Conservation (phyloP, 257 asterid genomes). For the Solanum boliviense region DNA sequence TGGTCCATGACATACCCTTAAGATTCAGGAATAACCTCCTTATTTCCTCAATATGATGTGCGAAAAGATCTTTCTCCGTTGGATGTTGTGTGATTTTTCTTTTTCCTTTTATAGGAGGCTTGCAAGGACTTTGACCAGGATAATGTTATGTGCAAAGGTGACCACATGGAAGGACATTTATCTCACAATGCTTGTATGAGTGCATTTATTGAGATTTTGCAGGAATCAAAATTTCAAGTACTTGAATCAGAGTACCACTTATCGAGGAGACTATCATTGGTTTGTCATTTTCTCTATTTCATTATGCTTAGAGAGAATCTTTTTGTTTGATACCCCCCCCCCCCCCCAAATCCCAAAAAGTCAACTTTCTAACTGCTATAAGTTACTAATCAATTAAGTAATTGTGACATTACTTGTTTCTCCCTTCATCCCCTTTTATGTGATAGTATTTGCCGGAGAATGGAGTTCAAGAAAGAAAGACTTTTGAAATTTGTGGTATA, state of each 20-base stretch:
- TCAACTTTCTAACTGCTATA: background rate
- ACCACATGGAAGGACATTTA: slow-evolving; percentile 17
- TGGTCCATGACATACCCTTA: too few species aligned
- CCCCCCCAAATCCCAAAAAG: background rate
- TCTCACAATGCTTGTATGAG: slow-evolving; percentile 21
- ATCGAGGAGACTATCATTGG: slow-evolving; percentile 36
- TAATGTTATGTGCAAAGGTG: slow-evolving; percentile 21
- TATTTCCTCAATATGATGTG: background rate
- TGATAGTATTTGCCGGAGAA: background rate
- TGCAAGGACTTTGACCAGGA: slow-evolving; percentile 31
- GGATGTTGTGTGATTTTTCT: background rate
- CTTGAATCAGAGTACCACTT: slow-evolving; percentile 65
- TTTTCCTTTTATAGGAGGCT: slow-evolving; percentile 28
- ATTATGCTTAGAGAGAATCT: background rate
- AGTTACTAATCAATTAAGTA: background rate
- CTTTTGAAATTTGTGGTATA: background rate
- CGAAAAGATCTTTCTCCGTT: background rate
- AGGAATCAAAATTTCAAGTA: slow-evolving; percentile 43
- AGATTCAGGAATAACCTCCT: too few species aligned
- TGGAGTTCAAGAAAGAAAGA: background rate
- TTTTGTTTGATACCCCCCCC: background rate
- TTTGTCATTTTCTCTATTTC: slow-evolving; percentile 17
- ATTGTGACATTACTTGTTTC: background rate
- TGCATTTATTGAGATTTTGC: slow-evolving; percentile 38
- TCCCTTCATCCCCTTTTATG: background rate